Evolutionary conservation across 2,329 filamentous ascomycete species (phyloP), one percentile per base, ranked within the genome.

Genomic region (Bipolaris bicolor): DNA sequence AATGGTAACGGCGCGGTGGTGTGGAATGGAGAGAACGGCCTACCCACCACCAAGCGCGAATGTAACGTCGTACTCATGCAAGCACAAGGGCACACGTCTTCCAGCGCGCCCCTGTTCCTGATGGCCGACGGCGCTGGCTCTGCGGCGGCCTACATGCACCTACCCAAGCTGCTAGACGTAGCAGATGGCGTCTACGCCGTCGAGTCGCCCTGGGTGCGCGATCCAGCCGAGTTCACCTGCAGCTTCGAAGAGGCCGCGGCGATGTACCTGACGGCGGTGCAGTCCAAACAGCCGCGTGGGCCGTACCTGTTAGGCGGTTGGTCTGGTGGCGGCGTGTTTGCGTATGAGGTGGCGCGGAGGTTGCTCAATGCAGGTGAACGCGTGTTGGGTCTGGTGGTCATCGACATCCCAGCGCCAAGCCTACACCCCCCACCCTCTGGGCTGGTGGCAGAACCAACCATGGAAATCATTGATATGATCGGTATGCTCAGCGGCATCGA

Each of bases 251-350:
- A 39, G 36, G 47, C 36, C 33, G 47, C 47, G 20, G 47, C 47
- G 20, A 20, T 50, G 47, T 50, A 39, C 31, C 48, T 29, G 26
- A 9, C 26, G 9, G 55, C 31, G 72, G 77, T 57, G 47, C 47
- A 34, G 9, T 18, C 33, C 10, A 39, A 18, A 31, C 47, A 22
- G 47, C 69, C 75, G 9, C 52, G 66, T 43, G 76, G 76, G 3
- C 75, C 76, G n/a, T 77, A 77, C 54, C 64, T 70, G 37, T 59
- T 78, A 15, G 74, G 69, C 31, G 76, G 76, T 22, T 77, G 73
- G 72, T 76, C 74, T 6, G 67, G 67, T 16, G 75, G 76, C 26
- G 75, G 71, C 48, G 66, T 75, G 22, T 70, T 73, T 49, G 72
- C 76, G 9, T 77, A 75, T 56, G 72, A 76, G 56, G 47, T 41